Base-by-base conservation (phyloP, 2,329 filamentous ascomycete genomes). In the Pseudogymnoascus sp. region DNA sequence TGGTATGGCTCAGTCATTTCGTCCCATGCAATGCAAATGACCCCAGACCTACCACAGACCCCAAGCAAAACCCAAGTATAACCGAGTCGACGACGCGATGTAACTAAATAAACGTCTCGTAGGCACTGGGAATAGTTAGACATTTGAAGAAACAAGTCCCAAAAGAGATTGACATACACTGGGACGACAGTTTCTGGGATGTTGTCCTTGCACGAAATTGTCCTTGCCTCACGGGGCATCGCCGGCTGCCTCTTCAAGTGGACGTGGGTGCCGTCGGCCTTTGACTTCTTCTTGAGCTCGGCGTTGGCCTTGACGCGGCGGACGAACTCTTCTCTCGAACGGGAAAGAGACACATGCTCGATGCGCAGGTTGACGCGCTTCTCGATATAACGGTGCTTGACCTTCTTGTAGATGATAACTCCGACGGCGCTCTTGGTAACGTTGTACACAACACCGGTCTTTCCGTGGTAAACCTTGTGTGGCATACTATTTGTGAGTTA, bases 291-390 rank as follows among this genome's bases (percentile, higher is more conserved):
- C 88, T 93, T 95, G 81, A 91, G 88, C 77, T 86, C 88, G 75
- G 93, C 92, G 84, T 97, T 97, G 77, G 86, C 82, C 91, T 97
- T 97, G 80, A 99, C 93, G 76, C 93, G 89, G 83, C 86, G 88
- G 76, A 97, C 81, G 86, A 99, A 97, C 80, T 95, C 93, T 75
- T 97, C 93, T 77, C 95, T 88, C 75, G 93, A 97, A 79, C 95
- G 90, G 73, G 93, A 97, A 78, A 90, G 90, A 76, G 83, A 82
- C 81, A 99, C 86, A 88, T 99, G 95, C 89, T 99, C 95, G 81
- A 97, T 82, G 78, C 95, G 91, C 83, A 99, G 85, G 88, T 96
- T 97, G 85, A 99, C 88, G 80, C 95, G 93, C 92, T 99, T 99
- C 90, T 99, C 95, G 79, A 99, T 86, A 88, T 97, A 99, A 77